These are phyloP conservation scores for Xylaria sp. DNA, from an alignment of 2,329 filamentous ascomycete species.

Conservation along the genomic window DNA sequence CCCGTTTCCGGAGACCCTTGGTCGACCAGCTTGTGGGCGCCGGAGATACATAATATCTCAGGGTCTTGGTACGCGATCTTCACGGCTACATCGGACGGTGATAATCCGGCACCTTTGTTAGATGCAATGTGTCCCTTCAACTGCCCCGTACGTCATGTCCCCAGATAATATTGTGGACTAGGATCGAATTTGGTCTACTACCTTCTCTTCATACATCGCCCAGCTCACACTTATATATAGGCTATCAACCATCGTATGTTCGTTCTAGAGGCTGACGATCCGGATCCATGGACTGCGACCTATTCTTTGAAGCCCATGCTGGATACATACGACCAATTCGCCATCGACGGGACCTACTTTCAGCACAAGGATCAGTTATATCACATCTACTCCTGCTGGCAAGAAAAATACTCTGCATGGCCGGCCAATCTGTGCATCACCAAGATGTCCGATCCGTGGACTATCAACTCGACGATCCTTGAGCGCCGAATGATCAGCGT, in stretches of 20 bases:
- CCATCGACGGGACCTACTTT: conserved; percentile 47
- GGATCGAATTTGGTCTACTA: background rate
- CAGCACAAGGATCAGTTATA: conserved; percentile 40
- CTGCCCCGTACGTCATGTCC: conserved; percentile 38
- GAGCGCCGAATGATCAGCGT: conserved; percentile 44
- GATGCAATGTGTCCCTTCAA: conserved; percentile 45
- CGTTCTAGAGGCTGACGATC: conserved; percentile 40
- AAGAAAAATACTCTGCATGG: conserved; percentile 44
- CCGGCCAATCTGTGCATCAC: conserved; percentile 46
- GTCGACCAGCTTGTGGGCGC: conserved; percentile 46
- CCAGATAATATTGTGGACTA: background rate
- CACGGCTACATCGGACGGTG: conserved; percentile 43
- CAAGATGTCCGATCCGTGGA: conserved; percentile 44
- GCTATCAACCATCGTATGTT: conserved; percentile 48
- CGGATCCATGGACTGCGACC: conserved; percentile 43
- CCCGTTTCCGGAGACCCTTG: conserved; percentile 41
- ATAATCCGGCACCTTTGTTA: conserved; percentile 42
- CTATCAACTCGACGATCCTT: conserved; percentile 40
- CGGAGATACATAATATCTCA: conserved; percentile 45
- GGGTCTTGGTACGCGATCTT: conserved; percentile 44
- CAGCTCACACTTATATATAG: conserved; percentile 16
- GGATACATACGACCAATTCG: conserved; percentile 45
- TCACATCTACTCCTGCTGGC: conserved; percentile 47
- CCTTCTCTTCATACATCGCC: background rate
- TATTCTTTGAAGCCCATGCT: conserved; percentile 43